Evolutionary conservation across 2,329 filamentous ascomycete genomes (phyloP), one percentile per base, ranked within the genome.

Genomic region (Cercospora sp.): DNA sequence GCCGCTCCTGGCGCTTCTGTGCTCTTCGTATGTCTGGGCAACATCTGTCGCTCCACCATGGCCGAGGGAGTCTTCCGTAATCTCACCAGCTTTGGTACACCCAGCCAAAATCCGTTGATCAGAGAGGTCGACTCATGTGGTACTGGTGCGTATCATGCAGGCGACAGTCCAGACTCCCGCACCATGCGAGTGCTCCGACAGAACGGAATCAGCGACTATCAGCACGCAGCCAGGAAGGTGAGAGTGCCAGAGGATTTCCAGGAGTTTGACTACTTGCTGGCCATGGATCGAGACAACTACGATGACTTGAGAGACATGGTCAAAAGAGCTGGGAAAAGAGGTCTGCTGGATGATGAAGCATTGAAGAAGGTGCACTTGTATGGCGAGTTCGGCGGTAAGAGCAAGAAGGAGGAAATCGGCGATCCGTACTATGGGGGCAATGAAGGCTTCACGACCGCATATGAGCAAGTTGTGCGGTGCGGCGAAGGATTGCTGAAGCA

Each of bases 21-120:
- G 42, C 87, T 98, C 63, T 98, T 98, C 78, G 94, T 98, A 74
- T 99, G 95, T 81, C 86, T 98, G 36, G 95, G 95, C 79, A 99
- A 99, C 81, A 98, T 98, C 77, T 99, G 87, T 76, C 87, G 88
- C 69, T 97, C 93, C 7, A 92, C 95, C 33, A 98, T 99, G 95
- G 93, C 94, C 57, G 94, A 98, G 83, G 95, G 92, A 60, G 91
- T 97, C 72, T 98, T 99, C 82, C 88, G 89, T 67, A 87, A 89
- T 68, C 82, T 95, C 48, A 86, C 81, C 8, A 73, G 90, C 67
- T 80, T 86, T 58, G 83, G 87, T 26, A 88, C 88, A 75, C 45
- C 72, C 5, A 57, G 75, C 7, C 67, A 78, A 0, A 79, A 83
- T 64, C 78, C 81, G 12, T 83, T 85, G 74, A 88, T 97, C 76